Conservation (phyloP, 768 basidiomycete genomes). For the Trametes maxima region DNA sequence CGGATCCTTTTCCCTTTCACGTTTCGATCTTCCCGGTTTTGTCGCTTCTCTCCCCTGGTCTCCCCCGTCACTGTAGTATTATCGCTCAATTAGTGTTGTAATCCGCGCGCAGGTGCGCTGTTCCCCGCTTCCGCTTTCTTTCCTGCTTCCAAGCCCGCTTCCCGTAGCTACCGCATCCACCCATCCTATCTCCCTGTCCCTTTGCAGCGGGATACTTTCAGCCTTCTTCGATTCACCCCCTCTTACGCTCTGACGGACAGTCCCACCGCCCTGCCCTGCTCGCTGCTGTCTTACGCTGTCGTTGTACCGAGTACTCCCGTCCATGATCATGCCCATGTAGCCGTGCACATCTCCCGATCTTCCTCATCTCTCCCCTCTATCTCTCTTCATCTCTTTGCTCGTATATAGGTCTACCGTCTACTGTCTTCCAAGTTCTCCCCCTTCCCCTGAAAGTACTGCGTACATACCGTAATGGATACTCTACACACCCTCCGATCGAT, state of each 20-base stretch:
- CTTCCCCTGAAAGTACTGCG: constrained; percentile 10
- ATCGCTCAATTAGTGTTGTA: constrained; percentile 26
- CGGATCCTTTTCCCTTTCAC: background rate
- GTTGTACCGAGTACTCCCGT: constrained; percentile 22
- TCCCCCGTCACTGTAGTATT: constrained; percentile 22
- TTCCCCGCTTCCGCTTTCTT: background rate
- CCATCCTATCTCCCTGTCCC: background rate
- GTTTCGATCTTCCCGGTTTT: background rate
- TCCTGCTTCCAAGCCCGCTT: too few species aligned
- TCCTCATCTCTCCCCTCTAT: background rate
- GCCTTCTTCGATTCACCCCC: background rate
- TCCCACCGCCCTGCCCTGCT: constrained; percentile 15
- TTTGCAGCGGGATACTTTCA: constrained; percentile 21
- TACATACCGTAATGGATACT: constrained; percentile 18
- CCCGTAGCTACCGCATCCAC: background rate
- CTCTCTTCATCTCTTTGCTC: background rate
- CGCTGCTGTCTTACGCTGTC: constrained; percentile 28
- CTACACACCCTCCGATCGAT: constrained; percentile 2
- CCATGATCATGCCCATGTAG: constrained; percentile 25
- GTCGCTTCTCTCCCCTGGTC: constrained; percentile 1
- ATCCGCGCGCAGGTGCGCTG: constrained; percentile 21
- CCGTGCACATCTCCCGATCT: constrained; percentile 21
- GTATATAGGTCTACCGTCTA: background rate
- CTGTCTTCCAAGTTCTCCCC: background rate
- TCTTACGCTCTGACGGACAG: constrained; percentile 19